phyloP scores from a whole-genome alignment of 1,284 basidiomycete genomes.

The Sanghuangporus weigelae region DNA sequence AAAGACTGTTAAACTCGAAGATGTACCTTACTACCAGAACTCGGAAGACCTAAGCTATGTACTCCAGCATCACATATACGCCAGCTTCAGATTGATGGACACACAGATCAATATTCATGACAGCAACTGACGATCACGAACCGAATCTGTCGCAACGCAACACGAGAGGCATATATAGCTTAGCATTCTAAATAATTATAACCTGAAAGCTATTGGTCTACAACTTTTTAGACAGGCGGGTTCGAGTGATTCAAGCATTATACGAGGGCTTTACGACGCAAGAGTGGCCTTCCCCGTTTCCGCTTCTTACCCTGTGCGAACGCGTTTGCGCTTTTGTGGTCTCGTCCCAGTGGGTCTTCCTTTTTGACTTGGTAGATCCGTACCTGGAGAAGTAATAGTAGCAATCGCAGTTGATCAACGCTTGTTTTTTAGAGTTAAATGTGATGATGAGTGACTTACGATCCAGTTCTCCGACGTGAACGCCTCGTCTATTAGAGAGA shows the following conservation, averaged over 20 bases:
- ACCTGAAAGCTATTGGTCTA: not conserved
- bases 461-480: slow-evolving; percentile 99
- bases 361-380: slow-evolving; percentile 97
- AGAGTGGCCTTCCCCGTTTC: slow-evolving; percentile 65
- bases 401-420: slow-evolving; percentile 1
- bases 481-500: slow-evolving; percentile 67
- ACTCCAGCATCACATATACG: too few species aligned
- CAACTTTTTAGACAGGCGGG: not conserved
- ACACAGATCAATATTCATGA: too few species aligned
- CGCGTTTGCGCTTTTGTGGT: slow-evolving; percentile 80
- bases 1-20: too few species aligned
- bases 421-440: not conserved
- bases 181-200: not conserved
- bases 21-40: too few species aligned
- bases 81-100: too few species aligned
- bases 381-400: slow-evolving; percentile 40
- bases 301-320: slow-evolving; percentile 86
- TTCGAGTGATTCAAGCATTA: not conserved
- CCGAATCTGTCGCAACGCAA: too few species aligned
- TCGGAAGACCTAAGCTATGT: too few species aligned
- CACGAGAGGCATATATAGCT: not conserved
- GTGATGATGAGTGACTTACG: slow-evolving; percentile 40
- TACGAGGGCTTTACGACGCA: slow-evolving; percentile 49
- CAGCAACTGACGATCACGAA: too few species aligned
- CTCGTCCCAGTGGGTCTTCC: slow-evolving; percentile 87